Percentiles rank a stretch among this genome's conserved stretches.
Conservation (phyloP, 306 rosid species). For the Adenanthera pavonina region DNA sequence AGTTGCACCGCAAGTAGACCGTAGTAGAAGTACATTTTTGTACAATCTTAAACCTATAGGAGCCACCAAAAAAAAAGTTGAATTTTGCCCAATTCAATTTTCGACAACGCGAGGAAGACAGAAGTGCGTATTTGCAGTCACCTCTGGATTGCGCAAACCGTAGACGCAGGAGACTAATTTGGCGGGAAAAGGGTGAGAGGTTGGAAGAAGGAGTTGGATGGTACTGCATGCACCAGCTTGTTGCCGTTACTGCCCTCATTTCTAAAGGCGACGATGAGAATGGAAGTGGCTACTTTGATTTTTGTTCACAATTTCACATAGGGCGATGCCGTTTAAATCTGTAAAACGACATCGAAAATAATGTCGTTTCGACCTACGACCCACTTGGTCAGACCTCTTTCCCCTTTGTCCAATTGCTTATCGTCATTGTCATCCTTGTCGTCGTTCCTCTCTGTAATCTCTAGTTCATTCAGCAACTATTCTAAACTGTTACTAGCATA, state of each 20-base stretch:
- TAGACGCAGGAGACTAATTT: slow-evolving; percentile 16
- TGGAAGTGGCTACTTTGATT: neutral
- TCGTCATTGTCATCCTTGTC: slow-evolving; percentile 20
- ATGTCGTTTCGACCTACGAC: slow-evolving; percentile 30
- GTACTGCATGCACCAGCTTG: neutral
- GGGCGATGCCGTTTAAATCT: neutral
- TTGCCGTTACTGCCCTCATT: slow-evolving; percentile 31
- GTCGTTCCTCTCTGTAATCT: slow-evolving; percentile 7
- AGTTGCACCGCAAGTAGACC: slow-evolving; percentile 22
- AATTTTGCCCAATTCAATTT: neutral
- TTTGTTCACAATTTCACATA: neutral
- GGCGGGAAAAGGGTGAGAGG: slow-evolving; percentile 38
- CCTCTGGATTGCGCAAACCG: slow-evolving; percentile 39
- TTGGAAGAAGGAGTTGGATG: slow-evolving; percentile 20
- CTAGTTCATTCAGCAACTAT: neutral
- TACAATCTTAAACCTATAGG: slow-evolving; percentile 44
- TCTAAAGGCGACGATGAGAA: neutral
- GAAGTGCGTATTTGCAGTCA: neutral
- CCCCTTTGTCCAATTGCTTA: neutral
- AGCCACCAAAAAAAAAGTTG: neutral
- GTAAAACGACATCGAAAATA: neutral
- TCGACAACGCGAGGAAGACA: neutral
- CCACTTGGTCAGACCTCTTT: too few species aligned
- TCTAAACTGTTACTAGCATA: neutral
- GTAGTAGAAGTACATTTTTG: slow-evolving; percentile 35